Base-by-base conservation (phyloP, 495 filamentous ascomycete species). In the Aspergillus sclerotiicarbonarius region DNA sequence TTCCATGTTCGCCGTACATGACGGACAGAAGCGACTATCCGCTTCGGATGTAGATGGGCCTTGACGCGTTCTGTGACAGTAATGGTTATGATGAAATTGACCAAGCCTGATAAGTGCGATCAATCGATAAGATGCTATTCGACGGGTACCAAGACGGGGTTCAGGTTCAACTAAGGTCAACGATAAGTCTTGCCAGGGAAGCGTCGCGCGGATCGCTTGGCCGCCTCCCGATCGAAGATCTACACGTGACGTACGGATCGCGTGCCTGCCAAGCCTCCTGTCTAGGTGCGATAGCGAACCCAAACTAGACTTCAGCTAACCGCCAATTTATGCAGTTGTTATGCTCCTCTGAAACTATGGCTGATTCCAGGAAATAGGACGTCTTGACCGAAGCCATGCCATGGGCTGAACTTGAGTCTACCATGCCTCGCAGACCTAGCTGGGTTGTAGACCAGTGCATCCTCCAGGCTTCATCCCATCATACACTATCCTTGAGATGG, bases 1-100 rank as follows among this genome's bases (percentile, higher is more conserved):
- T 91, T 33, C 89, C 91, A 37, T 91, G 75, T 68, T 97, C 92
- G 59, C 92, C 92, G 78, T 97, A 94, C 92, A 97, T 96, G 51
- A 33, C 59, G 54, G 55, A 49, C 15, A 49, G 21, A 15, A 1
- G 20, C 4, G 18, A 25, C 25, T 25, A 25, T 25, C 25, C 25
- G 44, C 44, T 12, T 3, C 8, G 10, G 13, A 0, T 20, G 18
- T 20, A 20, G 44, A 18, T 20, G 44, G 10, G 6, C 7, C 19
- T 21, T 21, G 44, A 21, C 19, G 44, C 25, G 25, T 25, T 25
- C 25, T 25, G 2, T 25, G 25, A 25, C 25, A 3, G 25, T 25
- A 5, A 5, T 25, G 25, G 25, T 3, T 25, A 5, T 25, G 25
- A 5, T 25, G 5, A 25, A 25, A 25, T 25, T 25, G 5, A 5